Evolutionary conservation across 169 alveolate genomes (phyloP).

Genomic region (Plasmodium vivax): DNA sequence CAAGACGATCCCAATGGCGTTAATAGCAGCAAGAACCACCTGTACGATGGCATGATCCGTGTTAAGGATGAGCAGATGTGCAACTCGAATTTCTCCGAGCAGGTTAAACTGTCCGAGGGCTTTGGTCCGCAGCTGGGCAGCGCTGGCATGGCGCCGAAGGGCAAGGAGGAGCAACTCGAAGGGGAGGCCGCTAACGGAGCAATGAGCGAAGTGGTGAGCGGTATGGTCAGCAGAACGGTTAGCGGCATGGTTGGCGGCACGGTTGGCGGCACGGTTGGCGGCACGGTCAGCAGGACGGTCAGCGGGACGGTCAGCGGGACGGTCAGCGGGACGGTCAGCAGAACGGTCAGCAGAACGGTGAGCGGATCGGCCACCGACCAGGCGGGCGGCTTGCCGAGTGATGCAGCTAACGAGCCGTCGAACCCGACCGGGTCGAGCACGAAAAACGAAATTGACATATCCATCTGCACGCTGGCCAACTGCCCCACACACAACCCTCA

Average conservation of each 20-base stretch:
- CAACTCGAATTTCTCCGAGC: slow-evolving; percentile 1
- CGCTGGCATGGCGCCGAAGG: background rate
- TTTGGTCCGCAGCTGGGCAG: background rate
- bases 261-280: background rate
- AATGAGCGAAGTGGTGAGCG: background rate
- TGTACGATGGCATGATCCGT: background rate
- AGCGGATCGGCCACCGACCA: background rate
- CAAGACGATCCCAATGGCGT: background rate
- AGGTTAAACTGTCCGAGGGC: background rate
- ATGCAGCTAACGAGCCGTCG: background rate
- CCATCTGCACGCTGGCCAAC: slow-evolving; percentile 48
- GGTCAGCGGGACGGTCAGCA: background rate
- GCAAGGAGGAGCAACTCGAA: background rate
- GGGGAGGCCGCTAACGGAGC: background rate
- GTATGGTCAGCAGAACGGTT: background rate
- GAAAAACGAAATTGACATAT: slow-evolving; percentile 56
- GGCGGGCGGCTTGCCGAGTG: background rate
- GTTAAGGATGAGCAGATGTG: slow-evolving; percentile 3
- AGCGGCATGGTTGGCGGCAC: background rate
- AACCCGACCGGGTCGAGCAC: background rate
- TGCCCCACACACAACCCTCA: slow-evolving; percentile 76
- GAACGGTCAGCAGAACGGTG: background rate
- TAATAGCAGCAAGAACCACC: background rate
- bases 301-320: background rate
- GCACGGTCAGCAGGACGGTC: background rate